A percentile compares a stretch with the other conserved stretches of the same genome.
These are phyloP conservation scores for Phylloporus arenicola DNA, from an alignment of 768 basidiomycete species.

Conservation along the genomic window DNA sequence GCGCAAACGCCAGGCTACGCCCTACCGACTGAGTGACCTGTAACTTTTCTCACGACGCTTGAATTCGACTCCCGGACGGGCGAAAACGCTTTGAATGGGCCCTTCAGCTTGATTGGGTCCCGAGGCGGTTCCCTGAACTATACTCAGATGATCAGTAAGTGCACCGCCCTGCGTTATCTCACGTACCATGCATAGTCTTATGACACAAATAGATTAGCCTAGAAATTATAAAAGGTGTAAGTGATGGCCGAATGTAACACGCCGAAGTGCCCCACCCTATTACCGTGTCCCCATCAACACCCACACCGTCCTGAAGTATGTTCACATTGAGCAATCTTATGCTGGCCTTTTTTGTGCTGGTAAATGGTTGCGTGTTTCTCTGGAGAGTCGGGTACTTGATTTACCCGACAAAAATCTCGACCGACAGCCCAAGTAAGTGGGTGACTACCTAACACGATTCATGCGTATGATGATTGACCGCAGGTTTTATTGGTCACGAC, in stretches of 20 bases:
- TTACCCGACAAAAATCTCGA: background rate
- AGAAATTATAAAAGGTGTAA: background rate
- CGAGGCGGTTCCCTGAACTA: too few relatives aligned
- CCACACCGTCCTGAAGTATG: background rate
- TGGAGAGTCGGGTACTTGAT: background rate
- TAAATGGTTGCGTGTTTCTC: conserved; percentile 1
- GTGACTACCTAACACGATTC: background rate
- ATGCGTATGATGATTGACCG: background rate
- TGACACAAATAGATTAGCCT: background rate
- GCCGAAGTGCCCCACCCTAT: background rate
- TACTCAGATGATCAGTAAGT: too few relatives aligned
- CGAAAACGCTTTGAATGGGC: too few relatives aligned
- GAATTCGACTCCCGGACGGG: too few relatives aligned
- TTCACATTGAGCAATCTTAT: background rate
- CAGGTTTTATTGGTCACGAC: conserved; percentile 7
- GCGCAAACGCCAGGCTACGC: too few relatives aligned
- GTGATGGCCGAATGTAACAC: background rate
- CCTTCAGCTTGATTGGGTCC: too few relatives aligned
- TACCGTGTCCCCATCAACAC: background rate
- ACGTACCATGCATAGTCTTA: too few relatives aligned
- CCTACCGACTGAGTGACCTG: too few relatives aligned
- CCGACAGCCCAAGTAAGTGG: background rate
- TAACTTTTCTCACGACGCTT: too few relatives aligned
- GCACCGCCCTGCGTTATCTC: too few relatives aligned
- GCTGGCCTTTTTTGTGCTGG: background rate